Evolutionary conservation across 1,284 basidiomycete genomes (phyloP), one percentile per base, ranked within the genome.

Genomic region (Sporisorium exsertum): DNA sequence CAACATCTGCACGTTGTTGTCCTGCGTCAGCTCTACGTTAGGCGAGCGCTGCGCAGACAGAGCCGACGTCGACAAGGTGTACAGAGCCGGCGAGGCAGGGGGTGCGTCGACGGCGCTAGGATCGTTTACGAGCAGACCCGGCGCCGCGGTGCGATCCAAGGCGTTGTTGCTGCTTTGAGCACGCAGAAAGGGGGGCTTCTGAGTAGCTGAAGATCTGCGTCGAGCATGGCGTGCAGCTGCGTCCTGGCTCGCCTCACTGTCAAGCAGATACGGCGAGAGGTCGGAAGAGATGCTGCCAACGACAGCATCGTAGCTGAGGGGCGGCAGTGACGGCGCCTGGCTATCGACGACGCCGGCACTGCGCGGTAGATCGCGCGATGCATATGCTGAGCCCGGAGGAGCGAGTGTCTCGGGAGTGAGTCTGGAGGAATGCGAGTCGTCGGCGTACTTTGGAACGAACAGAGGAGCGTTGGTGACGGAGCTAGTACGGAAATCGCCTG

Each of bases 391-490:
- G 46, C 35, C 37, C 15, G 65, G 40, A 5, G 42, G 35, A 32
- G 37, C 33, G 2, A 52, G n/a, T 4, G 52, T 27, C 29, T 71
- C 68, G 12, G 58, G 68, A 29, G 62, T 61, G 35, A 61, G 53
- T 29, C 62, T 43, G 1, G 54, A n/a, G 0, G 59, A 46, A 6
- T 49, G 59, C 45, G 27, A 13, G 16, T 72, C 68, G 8, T 68
- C 73, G 3, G 57, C 63, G 45, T 64, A 65, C 42, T 80, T 79
- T n/a, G 80, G 56, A 4, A 79, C 80, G 18, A 79, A 63, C 18
- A 81, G 46, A 3, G 80, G 80, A 16, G 80, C 80, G 53, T 81
- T 79, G 16, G 80, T 80, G 46, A 80, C 64, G 8, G 78, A 62
- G 49, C 77, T 80, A 10, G 79, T 81, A 5, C 72, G 55, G 12